phyloP scores from a whole-genome alignment of 345 rosid species.

The Corchorus olitorius region DNA sequence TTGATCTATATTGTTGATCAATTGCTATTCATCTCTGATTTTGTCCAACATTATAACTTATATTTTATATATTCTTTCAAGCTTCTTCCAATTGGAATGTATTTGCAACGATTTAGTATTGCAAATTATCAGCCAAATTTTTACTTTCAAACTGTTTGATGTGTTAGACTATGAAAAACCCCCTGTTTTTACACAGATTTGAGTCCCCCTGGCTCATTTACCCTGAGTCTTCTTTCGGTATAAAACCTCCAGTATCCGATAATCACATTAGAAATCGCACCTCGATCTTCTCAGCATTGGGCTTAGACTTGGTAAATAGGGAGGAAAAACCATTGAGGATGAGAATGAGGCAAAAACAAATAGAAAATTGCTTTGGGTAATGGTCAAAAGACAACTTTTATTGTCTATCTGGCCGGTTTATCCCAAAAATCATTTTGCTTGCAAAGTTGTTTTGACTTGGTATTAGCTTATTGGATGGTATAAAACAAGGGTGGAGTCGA shows the following conservation, averaged over 20 bases:
- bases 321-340: too few relatives aligned
- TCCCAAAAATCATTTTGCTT: background rate
- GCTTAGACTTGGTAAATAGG: too few relatives aligned
- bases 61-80: background rate
- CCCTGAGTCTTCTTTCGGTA: too few relatives aligned
- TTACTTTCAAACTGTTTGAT: background rate
- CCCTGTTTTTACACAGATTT: too few relatives aligned
- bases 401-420: background rate
- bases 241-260: too few relatives aligned
- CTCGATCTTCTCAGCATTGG: too few relatives aligned
- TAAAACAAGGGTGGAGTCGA: background rate
- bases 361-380: too few relatives aligned
- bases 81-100: background rate
- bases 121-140: background rate
- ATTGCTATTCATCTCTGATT: background rate
- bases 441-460: background rate
- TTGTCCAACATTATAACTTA: background rate
- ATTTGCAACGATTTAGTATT: too few relatives aligned
- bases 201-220: too few relatives aligned
- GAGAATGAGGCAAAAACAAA: too few relatives aligned
- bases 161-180: background rate
- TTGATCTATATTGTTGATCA: background rate
- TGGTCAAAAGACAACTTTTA: too few relatives aligned
- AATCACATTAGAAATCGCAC: too few relatives aligned
- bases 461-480: background rate